These are phyloP conservation scores for Lentinula sp. DNA, from an alignment of 768 basidiomycete genomes.

Conservation along the genomic window DNA sequence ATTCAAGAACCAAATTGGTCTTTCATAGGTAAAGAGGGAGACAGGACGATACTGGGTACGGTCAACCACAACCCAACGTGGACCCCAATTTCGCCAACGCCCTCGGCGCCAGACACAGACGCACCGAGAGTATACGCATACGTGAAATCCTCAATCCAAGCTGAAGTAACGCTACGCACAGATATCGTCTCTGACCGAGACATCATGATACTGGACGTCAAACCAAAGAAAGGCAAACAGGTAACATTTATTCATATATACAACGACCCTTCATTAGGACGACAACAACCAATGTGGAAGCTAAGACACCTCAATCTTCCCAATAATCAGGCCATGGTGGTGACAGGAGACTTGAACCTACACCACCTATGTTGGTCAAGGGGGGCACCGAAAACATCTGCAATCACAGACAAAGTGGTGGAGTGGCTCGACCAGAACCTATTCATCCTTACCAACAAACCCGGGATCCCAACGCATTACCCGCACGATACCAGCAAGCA, in stretches of 20 bases:
- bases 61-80: conserved; percentile 4
- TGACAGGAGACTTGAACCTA: conserved; percentile 20
- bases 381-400: neutral
- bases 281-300: conserved; percentile 5
- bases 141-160: conserved; percentile 10
- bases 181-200: conserved; percentile 17
- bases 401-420: conserved; percentile 8
- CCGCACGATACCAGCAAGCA: neutral
- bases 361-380: conserved; percentile 16
- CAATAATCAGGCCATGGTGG: conserved; percentile 10
- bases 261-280: conserved; percentile 12
- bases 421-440: conserved; percentile 13
- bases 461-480: conserved; percentile 14
- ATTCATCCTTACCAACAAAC: conserved; percentile 12
- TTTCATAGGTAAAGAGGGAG: conserved; percentile 10
- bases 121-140: conserved; percentile 17
- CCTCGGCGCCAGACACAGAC: neutral
- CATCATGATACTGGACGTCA: conserved; percentile 17
- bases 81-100: conserved; percentile 8
- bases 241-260: conserved; percentile 18
- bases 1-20: conserved; percentile 20
- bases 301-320: conserved; percentile 1
- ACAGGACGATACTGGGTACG: conserved; percentile 6
- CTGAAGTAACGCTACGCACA: conserved; percentile 16
- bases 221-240: conserved; percentile 10